phyloP scores from a whole-genome alignment of 805 yeast species.

The Hanseniaspora pseudoguilliermondii region DNA sequence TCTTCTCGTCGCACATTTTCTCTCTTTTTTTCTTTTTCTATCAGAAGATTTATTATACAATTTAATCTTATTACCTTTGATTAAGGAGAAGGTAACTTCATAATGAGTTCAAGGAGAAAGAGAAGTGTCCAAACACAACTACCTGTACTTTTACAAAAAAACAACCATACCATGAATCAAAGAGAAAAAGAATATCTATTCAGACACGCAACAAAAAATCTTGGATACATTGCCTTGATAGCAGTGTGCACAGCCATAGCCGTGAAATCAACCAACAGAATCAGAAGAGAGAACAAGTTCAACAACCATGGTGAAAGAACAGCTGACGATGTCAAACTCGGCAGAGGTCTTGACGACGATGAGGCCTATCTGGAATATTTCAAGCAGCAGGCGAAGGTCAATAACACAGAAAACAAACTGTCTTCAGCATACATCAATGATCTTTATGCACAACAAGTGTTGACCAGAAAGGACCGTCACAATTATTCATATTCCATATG shows the following conservation, averaged over 20 bases:
- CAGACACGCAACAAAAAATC: slow-evolving; percentile 1
- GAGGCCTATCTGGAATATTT: slow-evolving; percentile 10
- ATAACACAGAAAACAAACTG: not conserved
- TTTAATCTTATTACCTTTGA: too few species aligned
- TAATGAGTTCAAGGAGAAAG: too few species aligned
- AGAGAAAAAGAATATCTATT: not conserved
- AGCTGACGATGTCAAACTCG: not conserved
- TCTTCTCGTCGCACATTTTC: too few species aligned
- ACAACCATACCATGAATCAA: not conserved
- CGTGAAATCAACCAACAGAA: slow-evolving; percentile 5
- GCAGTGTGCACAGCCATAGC: not conserved
- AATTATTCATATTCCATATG: slow-evolving; percentile 2
- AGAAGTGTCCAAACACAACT: too few species aligned
- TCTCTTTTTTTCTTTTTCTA: too few species aligned
- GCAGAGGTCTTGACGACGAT: slow-evolving; percentile 7
- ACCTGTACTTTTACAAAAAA: too few species aligned
- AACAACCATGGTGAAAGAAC: slow-evolving; percentile 2
- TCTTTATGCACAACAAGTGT: not conserved
- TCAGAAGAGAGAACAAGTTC: slow-evolving; percentile 10
- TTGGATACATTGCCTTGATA: slow-evolving; percentile 1
- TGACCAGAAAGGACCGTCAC: not conserved
- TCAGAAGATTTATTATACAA: too few species aligned
- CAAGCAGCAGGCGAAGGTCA: slow-evolving; percentile 1
- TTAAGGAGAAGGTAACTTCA: too few species aligned
- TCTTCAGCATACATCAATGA: not conserved